Base-by-base conservation (phyloP, 139 green algal species). In the Chlamydomonas eustigma region DNA sequence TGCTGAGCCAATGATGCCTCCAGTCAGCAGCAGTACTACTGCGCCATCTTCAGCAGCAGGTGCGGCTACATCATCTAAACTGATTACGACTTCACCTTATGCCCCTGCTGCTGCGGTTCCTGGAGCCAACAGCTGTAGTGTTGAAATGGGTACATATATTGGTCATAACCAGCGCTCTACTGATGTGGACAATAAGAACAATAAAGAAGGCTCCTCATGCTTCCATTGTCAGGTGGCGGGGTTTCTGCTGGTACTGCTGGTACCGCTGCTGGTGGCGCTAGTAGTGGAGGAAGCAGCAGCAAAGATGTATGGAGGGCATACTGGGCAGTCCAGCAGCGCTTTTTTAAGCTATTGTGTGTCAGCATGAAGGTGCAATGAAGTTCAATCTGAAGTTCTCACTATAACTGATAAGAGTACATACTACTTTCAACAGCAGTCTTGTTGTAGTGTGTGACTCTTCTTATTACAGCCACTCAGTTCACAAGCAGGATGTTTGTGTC, bases 281-380 rank as follows among this genome's bases (percentile, higher is more conserved):
- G 28, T 28, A 28, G 58, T 28, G 18, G 8, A 32, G 58, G 58
- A 22, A 28, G 58, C 28, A 81, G 25, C 4, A 64, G 52, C n/a
- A 77, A 65, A 0, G 83, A 90, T 8, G 81, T 91, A 24, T 94
- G 83, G 88, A 84, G 91, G 78, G 71, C 72, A 0, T 96, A 86
- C 71, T 97, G 90, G 90, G 80, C 87, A 0, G 76, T 81, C 0
- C 86, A 93, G 83, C 93, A 97, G 87, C 88, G 93, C n/a, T 97
- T 97, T 81, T 97, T 97, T 88, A 97, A 95, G 81, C 78, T 95
- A 79, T 84, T 97, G 18, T 95, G 90, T 72, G 85, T 96, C 8
- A 82, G 64, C n/a, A 70, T 95, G 35, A 97, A 97, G 90, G 87
- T 92, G 12, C 12, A 58, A 28, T 58, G 18, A n/a, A n/a, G n/a